Conservation (phyloP, 73 alveolate species). For the Blepharisma japonicum region DNA sequence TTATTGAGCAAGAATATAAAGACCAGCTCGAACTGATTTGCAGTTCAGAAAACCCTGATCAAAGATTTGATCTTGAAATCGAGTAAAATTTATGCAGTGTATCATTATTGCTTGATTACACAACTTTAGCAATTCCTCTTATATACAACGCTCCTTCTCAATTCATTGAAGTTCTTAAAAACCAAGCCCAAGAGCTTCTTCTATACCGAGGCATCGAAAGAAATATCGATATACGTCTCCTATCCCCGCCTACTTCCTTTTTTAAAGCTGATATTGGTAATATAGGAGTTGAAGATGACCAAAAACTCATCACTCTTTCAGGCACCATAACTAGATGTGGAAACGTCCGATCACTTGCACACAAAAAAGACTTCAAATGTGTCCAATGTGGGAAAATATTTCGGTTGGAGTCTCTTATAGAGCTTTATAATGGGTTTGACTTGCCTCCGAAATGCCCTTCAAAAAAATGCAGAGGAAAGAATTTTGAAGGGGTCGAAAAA, state of each 20-base stretch:
- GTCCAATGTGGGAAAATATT: slow-evolving; percentile 33
- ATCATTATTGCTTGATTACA: too few relatives aligned
- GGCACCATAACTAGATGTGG: slow-evolving; percentile 58
- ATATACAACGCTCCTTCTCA: too few relatives aligned
- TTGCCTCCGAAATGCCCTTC: slow-evolving; percentile 45
- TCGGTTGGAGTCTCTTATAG: slow-evolving; percentile 39
- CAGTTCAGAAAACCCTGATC: too few relatives aligned
- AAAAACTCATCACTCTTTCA: slow-evolving; percentile 35
- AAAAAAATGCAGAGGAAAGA: slow-evolving; percentile 34
- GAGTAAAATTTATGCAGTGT: too few relatives aligned
- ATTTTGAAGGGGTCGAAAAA: slow-evolving; percentile 49
- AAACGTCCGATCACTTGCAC: slow-evolving; percentile 38
- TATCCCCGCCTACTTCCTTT: not conserved
- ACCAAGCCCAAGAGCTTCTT: too few relatives aligned
- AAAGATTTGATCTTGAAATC: too few relatives aligned
- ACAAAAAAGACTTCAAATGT: slow-evolving; percentile 43
- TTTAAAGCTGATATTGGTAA: slow-evolving; percentile 34
- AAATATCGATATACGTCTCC: not conserved
- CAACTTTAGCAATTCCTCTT: too few relatives aligned
- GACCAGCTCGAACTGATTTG: too few relatives aligned
- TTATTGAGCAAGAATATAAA: too few relatives aligned
- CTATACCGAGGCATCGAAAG: too few relatives aligned
- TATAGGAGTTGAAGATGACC: slow-evolving; percentile 33
- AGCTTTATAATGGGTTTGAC: slow-evolving; percentile 45
- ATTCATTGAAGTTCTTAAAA: too few relatives aligned